Base-by-base conservation (phyloP, 805 yeast species). In the Lipomyces yamadae region DNA sequence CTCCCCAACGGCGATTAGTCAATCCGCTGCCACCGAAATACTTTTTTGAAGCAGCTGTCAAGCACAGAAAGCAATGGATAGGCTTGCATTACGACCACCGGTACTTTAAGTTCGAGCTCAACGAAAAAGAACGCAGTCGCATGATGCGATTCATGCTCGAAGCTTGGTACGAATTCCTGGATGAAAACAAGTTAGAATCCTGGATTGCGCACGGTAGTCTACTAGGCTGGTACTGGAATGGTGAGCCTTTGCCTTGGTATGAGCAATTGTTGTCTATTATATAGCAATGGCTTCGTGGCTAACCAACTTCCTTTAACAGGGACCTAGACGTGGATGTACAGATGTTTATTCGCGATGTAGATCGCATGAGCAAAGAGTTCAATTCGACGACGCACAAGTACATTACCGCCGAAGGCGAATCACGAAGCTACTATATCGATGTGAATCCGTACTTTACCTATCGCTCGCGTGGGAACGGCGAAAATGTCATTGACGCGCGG, bases 321-420 rank as follows among this genome's bases (percentile, higher is more conserved):
- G 87, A 85, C 69, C 78, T 76, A 34, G 81, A 81, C 35, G 78
- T 81, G 32, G 86, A 79, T 70, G 82, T 84, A 55, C 88, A 85
- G 73, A 76, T 85, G 71, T 84, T 87, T 15, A 82, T 86, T 15
- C 72, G 73, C 53, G 85, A 84, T 66, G 74, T 85, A 70, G 77
- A 78, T 48, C 76, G 83, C 42, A 72, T 85, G 58, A 85, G 86
- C 1, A 77, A 78, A 24, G 74, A 79, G 37, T 83, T 82, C 75
- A 85, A 85, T 71, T 78, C 81, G 62, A 79, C 87, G 35, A 37
- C 60, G 24, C 67, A 59, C 64, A 45, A 62, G 10, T 62, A 60
- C 60, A 88, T 88, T 83, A 85, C 86, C 72, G 97, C 92, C 79
- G 86, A 85, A 73, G 93, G 88, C 74, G 87, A 84, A 52, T 77